A percentile compares a stretch with the other conserved stretches of the same genome.
These are phyloP conservation scores for Tolypocladium nubicola DNA, from an alignment of 2,329 filamentous ascomycete species.

Conservation along the genomic window DNA sequence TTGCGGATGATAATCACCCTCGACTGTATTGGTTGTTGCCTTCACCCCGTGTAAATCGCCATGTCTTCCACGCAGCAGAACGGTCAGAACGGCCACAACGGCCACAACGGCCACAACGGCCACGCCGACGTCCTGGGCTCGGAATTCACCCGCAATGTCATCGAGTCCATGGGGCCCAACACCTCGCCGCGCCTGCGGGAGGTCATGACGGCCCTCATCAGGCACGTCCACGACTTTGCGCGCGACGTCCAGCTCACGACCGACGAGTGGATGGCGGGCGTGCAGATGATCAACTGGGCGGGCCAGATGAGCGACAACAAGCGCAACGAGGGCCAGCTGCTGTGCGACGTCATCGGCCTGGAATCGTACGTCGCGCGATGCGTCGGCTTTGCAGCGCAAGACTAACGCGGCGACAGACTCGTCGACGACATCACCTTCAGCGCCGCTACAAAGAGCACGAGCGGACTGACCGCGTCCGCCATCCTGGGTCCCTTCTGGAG, in stretches of 20 bases:
- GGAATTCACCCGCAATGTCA: conserved; percentile 61
- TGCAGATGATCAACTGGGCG: conserved; percentile 46
- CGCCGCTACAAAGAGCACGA: conserved; percentile 28
- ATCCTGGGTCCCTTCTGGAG: conserved; percentile 84
- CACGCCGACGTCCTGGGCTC: conserved; percentile 18
- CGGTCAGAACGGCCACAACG: background rate
- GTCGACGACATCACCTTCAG: conserved; percentile 76
- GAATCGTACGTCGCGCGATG: conserved; percentile 41
- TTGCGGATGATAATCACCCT: background rate
- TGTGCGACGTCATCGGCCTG: conserved; percentile 64
- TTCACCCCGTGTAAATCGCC: background rate
- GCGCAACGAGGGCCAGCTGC: conserved; percentile 63
- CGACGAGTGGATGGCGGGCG: conserved; percentile 69
- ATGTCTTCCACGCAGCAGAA: conserved; percentile 1
- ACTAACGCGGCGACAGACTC: conserved; percentile 29
- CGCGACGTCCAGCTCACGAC: conserved; percentile 69
- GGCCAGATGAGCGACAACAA: conserved; percentile 59
- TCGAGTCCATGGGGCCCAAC: conserved; percentile 64
- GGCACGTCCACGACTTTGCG: conserved; percentile 72
- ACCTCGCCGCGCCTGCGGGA: conserved; percentile 57
- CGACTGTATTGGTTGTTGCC: background rate
- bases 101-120: background rate
- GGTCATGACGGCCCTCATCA: conserved; percentile 57
- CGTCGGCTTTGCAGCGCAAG: background rate
- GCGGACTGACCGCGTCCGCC: conserved; percentile 56